Percentiles rank a stretch among this genome's conserved stretches.
Conservation (phyloP, 768 basidiomycete genomes). For the Naganishia onofrii region DNA sequence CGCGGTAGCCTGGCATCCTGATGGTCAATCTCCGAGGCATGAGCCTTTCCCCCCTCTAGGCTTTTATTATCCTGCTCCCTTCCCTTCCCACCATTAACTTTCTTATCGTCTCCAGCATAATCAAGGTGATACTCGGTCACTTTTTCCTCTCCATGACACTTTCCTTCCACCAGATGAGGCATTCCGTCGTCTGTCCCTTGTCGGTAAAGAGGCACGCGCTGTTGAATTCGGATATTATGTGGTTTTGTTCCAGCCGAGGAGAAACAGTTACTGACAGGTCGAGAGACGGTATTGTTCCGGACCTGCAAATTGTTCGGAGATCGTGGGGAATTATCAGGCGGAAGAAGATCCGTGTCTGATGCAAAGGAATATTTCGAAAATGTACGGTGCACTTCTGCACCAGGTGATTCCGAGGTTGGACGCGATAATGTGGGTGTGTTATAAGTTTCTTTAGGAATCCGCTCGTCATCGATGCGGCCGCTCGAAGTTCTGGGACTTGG, state of each 20-base stretch:
- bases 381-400: not conserved
- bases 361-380: constrained; percentile 8
- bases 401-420: not conserved
- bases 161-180: not conserved
- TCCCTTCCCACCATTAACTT: not conserved
- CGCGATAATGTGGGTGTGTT: not conserved
- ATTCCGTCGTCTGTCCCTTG: constrained; percentile 3
- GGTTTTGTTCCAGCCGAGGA: not conserved
- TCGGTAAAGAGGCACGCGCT: not conserved
- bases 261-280: not conserved
- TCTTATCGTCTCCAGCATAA: not conserved
- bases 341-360: constrained; percentile 3
- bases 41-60: not conserved
- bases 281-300: not conserved
- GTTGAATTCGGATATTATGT: not conserved
- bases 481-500: not conserved
- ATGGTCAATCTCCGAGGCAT: not conserved
- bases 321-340: not conserved
- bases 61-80: not conserved
- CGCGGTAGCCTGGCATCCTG: not conserved
- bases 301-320: not conserved
- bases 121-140: not conserved
- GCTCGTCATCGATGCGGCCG: not conserved
- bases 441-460: not conserved
- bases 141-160: not conserved